Percentiles rank a stretch among this genome's conserved stretches.
Evolutionary conservation across 768 basidiomycete genomes (phyloP).

Genomic region (Rhodocollybia butyracea): DNA sequence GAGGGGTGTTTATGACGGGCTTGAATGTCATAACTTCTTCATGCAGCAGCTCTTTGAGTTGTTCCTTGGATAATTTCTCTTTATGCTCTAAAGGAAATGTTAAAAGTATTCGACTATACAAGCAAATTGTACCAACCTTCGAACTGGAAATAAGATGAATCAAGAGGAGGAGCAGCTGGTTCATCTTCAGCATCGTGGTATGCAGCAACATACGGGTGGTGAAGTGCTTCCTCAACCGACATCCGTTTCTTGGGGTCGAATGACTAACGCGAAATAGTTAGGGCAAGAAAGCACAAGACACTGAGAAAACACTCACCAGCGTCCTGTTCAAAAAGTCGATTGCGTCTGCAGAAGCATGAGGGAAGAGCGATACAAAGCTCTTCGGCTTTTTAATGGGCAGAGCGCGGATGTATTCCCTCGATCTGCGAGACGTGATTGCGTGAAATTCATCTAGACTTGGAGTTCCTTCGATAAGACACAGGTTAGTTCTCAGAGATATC

Average conservation of each 20-base stretch:
- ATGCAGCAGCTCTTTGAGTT: slow-evolving; percentile 81
- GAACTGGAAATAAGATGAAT: slow-evolving; percentile 87
- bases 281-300: background rate
- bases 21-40: slow-evolving; percentile 80
- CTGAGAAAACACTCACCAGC: slow-evolving; percentile 37
- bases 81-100: slow-evolving; percentile 36
- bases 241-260: slow-evolving; percentile 88
- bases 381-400: slow-evolving; percentile 79
- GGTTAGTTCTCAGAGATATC: background rate
- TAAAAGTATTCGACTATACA: background rate
- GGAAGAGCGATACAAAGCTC: slow-evolving; percentile 71
- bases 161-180: slow-evolving; percentile 75
- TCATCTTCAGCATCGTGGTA: slow-evolving; percentile 92
- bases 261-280: no score
- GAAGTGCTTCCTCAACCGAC: slow-evolving; percentile 78
- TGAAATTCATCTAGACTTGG: slow-evolving; percentile 90
- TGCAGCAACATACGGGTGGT: slow-evolving; percentile 78
- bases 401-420: slow-evolving; percentile 84
- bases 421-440: slow-evolving; percentile 80
- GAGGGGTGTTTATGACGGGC: slow-evolving; percentile 48
- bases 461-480: slow-evolving; percentile 30
- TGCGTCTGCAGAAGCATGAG: slow-evolving; percentile 70
- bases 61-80: slow-evolving; percentile 72
- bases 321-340: slow-evolving; percentile 73
- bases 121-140: slow-evolving; percentile 39